Conservation (phyloP, 148 eudicot genomes). For the Polygonum aviculare region DNA sequence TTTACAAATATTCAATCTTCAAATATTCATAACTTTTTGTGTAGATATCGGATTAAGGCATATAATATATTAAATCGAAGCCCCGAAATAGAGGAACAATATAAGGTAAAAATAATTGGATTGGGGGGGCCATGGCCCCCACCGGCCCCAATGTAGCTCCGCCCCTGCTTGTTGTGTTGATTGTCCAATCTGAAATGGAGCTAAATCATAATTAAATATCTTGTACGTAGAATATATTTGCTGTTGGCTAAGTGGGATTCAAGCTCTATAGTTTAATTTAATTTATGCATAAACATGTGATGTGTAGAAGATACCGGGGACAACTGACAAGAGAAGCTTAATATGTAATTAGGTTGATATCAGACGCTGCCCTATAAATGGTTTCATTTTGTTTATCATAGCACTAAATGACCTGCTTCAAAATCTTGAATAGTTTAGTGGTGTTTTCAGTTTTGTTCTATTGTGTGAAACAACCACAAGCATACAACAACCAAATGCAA, state of each 20-base stretch:
- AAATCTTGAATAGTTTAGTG: not conserved
- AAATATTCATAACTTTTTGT: no score
- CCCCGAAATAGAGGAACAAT: no score
- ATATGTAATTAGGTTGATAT: not conserved
- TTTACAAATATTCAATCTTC: no score
- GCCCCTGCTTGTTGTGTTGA: no score
- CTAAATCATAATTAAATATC: no score
- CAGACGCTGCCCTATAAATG: not conserved
- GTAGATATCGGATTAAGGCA: no score
- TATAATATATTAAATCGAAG: no score
- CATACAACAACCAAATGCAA: not conserved
- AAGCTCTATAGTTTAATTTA: not conserved
- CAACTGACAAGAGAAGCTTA: not conserved
- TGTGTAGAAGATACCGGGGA: not conserved
- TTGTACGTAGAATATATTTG: not conserved
- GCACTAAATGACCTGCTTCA: not conserved
- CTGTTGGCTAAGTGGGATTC: not conserved
- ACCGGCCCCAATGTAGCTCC: no score
- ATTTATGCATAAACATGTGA: not conserved
- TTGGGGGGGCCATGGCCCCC: no score
- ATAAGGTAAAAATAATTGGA: no score
- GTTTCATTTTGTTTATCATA: not conserved
- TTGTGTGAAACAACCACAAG: constrained; percentile 1
- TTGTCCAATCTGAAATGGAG: no score
- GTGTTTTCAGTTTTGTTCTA: not conserved